Evolutionary conservation across 352 stramenopile genomes (phyloP), one percentile per base, ranked within the genome.

Genomic region (Plasmopara muralis): DNA sequence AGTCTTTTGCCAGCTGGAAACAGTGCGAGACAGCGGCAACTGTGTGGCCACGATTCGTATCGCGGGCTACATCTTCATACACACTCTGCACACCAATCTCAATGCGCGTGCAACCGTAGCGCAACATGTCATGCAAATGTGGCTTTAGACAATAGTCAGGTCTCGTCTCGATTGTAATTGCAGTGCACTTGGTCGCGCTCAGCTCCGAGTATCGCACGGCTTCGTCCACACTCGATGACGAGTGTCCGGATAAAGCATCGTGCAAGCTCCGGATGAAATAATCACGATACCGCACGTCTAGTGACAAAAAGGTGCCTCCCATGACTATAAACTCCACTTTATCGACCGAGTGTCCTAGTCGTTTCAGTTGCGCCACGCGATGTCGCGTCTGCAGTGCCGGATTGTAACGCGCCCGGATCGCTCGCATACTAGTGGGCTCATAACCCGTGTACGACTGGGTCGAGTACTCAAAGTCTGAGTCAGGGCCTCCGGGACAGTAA

Each of bases 281-380:
- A 74, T 98, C 95, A 42, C 96, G 93, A 64, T 99, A 98, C 6
- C 74, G 68, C 37, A 82, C 77, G 62, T 97, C 89, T 18, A 98
- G 72, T 57, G 82, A 97, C 43, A 98, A 74, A 71, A 98, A 99
- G 33, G 95, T 99, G 44, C 95, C 95, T 33, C 95, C 95, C 94
- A 99, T 98, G 45, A 98, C 93, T 55, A 98, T 97, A 59, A 98
- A 98, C 66, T 98, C 95, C 57, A 88, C 77, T 76, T 98, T 98
- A 68, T 98, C 94, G 9, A 98, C 93, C 6, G 70, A 86, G 64
- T 99, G 95, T 16, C 95, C 95, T 2, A 96, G 66, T 10, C 76
- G 67, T 45, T 79, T 80, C 43, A 95, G 60, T 56, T 95, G 94
- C 4, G 94, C 84, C 7, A 98, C 87, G 44, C 95, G 77, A 39